Base-by-base conservation (phyloP, 2,329 filamentous ascomycete species). In the Hymenoscyphus fraxineus region DNA sequence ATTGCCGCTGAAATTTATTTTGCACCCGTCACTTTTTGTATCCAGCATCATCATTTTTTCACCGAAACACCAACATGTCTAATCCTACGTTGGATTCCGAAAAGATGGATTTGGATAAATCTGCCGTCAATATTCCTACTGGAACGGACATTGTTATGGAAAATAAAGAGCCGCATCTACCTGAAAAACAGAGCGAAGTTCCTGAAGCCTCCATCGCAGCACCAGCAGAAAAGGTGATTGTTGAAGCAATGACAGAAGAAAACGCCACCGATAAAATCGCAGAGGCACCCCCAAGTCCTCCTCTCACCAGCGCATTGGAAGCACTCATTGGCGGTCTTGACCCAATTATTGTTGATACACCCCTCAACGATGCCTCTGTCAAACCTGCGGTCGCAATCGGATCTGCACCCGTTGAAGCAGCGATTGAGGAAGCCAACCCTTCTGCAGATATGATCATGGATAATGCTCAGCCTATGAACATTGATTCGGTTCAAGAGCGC, bases 261-360 rank as follows among this genome's bases (percentile, higher is more conserved):
- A 58, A 16, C 7, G 9, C 44, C 31, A 47, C 27, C 7, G 60
- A 47, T 55, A 19, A 31, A 51, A 39, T 55, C 31, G 54, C 27
- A 40, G 59, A 65, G 13, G 27, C 22, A 6, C 22, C 19, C 32
- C 41, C 22, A 4, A 67, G 59, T 51, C 68, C 65, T 19, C 68
- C 66, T 31, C 64, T 74, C 19, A 73, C 72, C 1, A 67, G 70
- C 67, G 72, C 67, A 38, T 65, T 74, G 15, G 72, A 74, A 60
- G 72, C 70, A 31, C 67, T 74, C 22, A 60, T 73, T n/a, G 72
- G 71, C 16, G 67, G 70, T 15, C 66, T 72, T 10, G 66, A 67
- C 13, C 58, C 66, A n/a, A 22, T 56, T 39, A 27, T 57, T 57
- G 16, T 57, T 16, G 54, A 57, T 10, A 15, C 27, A 15, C 19